Evolutionary conservation across 441 rosid genomes (phyloP).

Genomic region (Gossypium davidsonii): DNA sequence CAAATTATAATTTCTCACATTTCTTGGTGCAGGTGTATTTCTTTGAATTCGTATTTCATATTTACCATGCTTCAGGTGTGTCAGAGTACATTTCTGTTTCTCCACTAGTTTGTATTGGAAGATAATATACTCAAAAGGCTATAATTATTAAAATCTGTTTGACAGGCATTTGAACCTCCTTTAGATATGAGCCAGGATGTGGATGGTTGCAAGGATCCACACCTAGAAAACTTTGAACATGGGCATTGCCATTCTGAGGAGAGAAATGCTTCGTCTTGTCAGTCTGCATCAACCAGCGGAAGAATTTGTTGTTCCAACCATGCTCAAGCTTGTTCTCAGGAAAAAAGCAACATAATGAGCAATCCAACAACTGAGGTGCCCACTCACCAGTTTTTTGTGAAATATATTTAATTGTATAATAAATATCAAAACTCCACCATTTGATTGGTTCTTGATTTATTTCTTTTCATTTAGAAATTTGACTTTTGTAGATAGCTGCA

Average conservation of each 20-base stretch:
- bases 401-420: slow-evolving; percentile 14
- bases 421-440: slow-evolving; percentile 7
- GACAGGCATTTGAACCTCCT: slow-evolving; percentile 96
- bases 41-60: slow-evolving; percentile 71
- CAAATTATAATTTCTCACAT: slow-evolving; percentile 3
- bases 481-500: slow-evolving; percentile 50
- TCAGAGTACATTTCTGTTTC: slow-evolving; percentile 16
- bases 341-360: slow-evolving; percentile 23
- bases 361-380: slow-evolving; percentile 24
- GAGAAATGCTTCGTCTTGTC: slow-evolving; percentile 37
- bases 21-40: slow-evolving; percentile 69
- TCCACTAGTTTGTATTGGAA: not conserved
- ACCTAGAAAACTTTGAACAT: slow-evolving; percentile 35
- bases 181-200: slow-evolving; percentile 79
- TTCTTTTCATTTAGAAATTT: slow-evolving; percentile 38
- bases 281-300: slow-evolving; percentile 38
- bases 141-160: slow-evolving; percentile 17
- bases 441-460: slow-evolving; percentile 16
- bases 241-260: slow-evolving; percentile 40
- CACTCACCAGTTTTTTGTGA: slow-evolving; percentile 29
- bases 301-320: slow-evolving; percentile 27
- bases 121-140: slow-evolving; percentile 11
- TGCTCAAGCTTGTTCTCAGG: slow-evolving; percentile 23
- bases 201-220: slow-evolving; percentile 42
- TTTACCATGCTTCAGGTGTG: slow-evolving; percentile 82